These are phyloP conservation scores for Bipolaris oryzae DNA, from an alignment of 2,329 filamentous ascomycete species.

Conservation along the genomic window DNA sequence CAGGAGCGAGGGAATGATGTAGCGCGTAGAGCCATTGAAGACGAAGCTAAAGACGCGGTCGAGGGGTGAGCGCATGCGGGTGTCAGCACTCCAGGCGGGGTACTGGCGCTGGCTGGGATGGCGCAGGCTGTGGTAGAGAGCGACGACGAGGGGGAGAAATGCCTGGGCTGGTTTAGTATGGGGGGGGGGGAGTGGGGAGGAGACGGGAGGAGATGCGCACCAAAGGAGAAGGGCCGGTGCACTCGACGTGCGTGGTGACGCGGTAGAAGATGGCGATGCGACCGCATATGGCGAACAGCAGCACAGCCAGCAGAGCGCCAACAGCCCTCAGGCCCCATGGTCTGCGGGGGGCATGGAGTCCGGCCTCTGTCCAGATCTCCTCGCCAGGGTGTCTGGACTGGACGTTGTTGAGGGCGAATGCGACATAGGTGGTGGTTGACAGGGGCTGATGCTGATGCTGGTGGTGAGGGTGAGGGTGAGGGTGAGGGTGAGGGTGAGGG, in stretches of 20 bases:
- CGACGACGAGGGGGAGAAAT: constrained; percentile 42
- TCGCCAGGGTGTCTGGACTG: constrained; percentile 30
- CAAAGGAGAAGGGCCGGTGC: constrained; percentile 36
- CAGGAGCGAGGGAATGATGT: constrained; percentile 39
- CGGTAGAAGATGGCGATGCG: constrained; percentile 42
- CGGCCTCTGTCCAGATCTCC: constrained; percentile 36
- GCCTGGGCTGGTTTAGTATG: constrained; percentile 21
- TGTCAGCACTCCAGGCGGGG: constrained; percentile 39
- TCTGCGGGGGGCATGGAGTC: constrained; percentile 19
- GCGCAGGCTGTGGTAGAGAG: constrained; percentile 40
- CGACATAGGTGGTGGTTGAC: constrained; percentile 31
- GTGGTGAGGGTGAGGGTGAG: background rate
- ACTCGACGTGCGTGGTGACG: constrained; percentile 41
- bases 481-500: background rate
- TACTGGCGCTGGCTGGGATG: constrained; percentile 32
- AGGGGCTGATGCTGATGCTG: constrained; percentile 16
- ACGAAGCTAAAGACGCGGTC: constrained; percentile 36
- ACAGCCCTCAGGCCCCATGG: constrained; percentile 29
- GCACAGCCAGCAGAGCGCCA: constrained; percentile 32
- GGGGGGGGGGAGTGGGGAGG: background rate
- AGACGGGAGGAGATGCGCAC: constrained; percentile 14
- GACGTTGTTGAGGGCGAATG: constrained; percentile 39
- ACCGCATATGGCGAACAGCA: constrained; percentile 39
- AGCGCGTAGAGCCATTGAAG: constrained; percentile 39
- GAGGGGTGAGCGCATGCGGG: constrained; percentile 27